Percentiles rank a stretch among this genome's conserved stretches.
phyloP scores from a whole-genome alignment of 345 rosid species.

The Bretschneidera sinensis region DNA sequence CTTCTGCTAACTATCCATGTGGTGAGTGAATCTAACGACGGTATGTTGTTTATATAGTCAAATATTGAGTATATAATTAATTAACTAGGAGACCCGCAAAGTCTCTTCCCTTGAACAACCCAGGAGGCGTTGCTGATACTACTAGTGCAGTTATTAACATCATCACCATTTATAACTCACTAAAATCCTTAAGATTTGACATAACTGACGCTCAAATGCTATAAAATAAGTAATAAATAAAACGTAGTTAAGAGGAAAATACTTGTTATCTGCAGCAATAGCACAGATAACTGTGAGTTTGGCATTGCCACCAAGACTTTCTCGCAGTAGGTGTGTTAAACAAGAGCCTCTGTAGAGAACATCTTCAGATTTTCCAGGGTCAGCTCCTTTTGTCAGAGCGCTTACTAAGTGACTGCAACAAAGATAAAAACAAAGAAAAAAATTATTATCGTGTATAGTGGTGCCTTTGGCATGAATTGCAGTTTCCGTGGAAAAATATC shows the following conservation, averaged over 20 bases:
- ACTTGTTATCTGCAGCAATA: constrained; percentile 66
- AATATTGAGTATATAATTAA: too few relatives aligned
- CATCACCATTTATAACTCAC: too few relatives aligned
- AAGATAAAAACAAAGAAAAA: constrained; percentile 18
- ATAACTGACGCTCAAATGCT: neutral
- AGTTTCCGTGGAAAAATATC: too few relatives aligned
- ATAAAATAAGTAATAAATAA: constrained; percentile 6
- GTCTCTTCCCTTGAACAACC: too few relatives aligned
- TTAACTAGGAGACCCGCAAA: too few relatives aligned
- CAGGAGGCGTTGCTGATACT: too few relatives aligned
- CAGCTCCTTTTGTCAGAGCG: constrained; percentile 47
- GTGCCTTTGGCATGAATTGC: too few relatives aligned
- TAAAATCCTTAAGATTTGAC: neutral
- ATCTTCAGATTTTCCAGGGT: constrained; percentile 38
- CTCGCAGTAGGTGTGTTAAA: constrained; percentile 76
- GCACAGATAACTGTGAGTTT: constrained; percentile 84
- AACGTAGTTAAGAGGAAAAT: constrained; percentile 18
- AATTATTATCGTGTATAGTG: too few relatives aligned
- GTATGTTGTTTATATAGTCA: too few relatives aligned
- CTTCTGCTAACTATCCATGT: neutral
- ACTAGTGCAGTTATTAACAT: too few relatives aligned
- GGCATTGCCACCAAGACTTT: constrained; percentile 93
- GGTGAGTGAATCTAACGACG: too few relatives aligned
- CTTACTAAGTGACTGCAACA: constrained; percentile 63
- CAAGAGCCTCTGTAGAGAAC: constrained; percentile 52